phyloP scores from a whole-genome alignment of 495 filamentous ascomycete genomes.

The Podospora fimiseda region DNA sequence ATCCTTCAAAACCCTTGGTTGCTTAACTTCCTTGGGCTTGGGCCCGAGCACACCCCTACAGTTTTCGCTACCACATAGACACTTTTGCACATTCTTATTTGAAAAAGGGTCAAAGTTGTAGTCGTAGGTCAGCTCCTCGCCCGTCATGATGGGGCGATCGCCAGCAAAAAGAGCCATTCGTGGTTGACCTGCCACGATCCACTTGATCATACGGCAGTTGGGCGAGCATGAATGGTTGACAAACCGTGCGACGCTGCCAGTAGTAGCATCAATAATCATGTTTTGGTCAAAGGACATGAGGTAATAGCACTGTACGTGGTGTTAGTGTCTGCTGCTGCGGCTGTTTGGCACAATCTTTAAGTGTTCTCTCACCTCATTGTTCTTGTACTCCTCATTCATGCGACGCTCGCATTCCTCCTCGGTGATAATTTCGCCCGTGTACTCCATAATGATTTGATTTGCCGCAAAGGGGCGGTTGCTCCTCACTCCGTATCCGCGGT shows the following conservation, averaged over 20 bases:
- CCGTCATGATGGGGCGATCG: constrained; percentile 79
- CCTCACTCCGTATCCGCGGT: constrained; percentile 87
- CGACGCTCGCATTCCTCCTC: constrained; percentile 86
- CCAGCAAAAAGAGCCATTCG: constrained; percentile 97
- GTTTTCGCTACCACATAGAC: constrained; percentile 68
- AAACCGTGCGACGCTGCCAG: constrained; percentile 92
- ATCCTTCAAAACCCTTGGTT: constrained; percentile 29
- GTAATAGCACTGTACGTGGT: constrained; percentile 78
- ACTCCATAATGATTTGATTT: constrained; percentile 95
- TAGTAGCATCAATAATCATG: constrained; percentile 97
- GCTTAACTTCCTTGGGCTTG: constrained; percentile 55
- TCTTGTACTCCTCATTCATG: constrained; percentile 86
- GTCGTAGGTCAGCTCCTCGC: constrained; percentile 97
- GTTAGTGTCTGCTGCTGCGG: not conserved
- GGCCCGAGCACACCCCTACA: constrained; percentile 76
- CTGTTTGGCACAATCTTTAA: not conserved
- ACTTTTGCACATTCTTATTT: constrained; percentile 75
- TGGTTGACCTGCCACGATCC: constrained; percentile 90
- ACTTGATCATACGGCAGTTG: constrained; percentile 97
- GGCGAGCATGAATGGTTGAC: constrained; percentile 96
- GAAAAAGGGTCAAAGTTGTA: constrained; percentile 96
- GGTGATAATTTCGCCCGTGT: constrained; percentile 94
- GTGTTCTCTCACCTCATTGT: constrained; percentile 56
- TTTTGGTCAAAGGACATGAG: constrained; percentile 97
- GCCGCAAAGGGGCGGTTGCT: constrained; percentile 81